Base-by-base conservation (phyloP, 805 yeast species). In the Helenozyma rhizophorensis region DNA sequence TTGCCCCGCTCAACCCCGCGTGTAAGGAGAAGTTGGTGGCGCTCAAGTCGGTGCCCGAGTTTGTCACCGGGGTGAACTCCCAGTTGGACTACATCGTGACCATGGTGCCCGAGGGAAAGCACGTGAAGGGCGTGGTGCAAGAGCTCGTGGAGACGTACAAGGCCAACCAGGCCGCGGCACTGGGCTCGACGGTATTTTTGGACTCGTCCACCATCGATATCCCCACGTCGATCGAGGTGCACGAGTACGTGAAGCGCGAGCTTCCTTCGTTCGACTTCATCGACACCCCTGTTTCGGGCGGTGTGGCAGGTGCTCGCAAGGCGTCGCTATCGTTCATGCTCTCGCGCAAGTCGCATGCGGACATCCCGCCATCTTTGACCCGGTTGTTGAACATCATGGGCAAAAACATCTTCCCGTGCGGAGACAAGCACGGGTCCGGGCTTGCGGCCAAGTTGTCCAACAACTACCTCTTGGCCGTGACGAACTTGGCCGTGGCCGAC, bases 251-350 rank as follows among this genome's bases (percentile, higher is more conserved):
- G 32, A 55, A 51, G 21, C 24, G 35, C 14, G 44, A 55, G 30
- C 47, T 64, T 25, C 61, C 68, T 1, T 34, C 43, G 17, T 63
- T 60, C 34, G 72, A 67, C 37, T 73, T 71, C 42, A 65, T 73
- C 24, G 79, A 73, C 45, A 66, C 78, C 8, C 79, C 79, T 0
- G 78, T 73, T 1, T 69, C 76, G 8, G 79, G 79, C 3, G 79
- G 79, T 11, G 72, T 68, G 1, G 68, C 66, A 1, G 79, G 79
- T 1, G 78, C 79, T 6, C 48, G 67, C 31, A 70, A 72, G 32
- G 78, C 63, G 1, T 65, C 76, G 0, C 56, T 73, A 27, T 67
- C 76, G 2, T 73, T 73, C 46, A 73, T 73, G 79, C 64, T 73
- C 10, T 72, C 76, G 1, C 43, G 69, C 28, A 43, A 51, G 9